Evolutionary conservation across 176 grass and related monocot genomes (phyloP).

Genomic region (Musa acuminata): DNA sequence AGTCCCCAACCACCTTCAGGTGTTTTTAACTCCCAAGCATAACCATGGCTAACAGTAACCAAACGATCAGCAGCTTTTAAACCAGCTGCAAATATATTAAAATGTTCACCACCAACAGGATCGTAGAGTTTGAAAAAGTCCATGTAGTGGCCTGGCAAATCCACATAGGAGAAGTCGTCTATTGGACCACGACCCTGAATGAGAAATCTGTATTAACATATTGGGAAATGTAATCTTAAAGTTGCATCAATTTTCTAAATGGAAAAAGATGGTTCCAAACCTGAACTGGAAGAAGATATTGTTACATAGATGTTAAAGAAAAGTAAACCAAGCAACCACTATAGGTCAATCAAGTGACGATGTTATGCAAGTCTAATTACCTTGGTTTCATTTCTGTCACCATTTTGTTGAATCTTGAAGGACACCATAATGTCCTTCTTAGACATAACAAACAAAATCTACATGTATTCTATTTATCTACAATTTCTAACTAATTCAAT

Average conservation of each 20-base stretch:
- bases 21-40: slow-evolving; percentile 90
- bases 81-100: slow-evolving; percentile 85
- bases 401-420: no score
- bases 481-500: no score
- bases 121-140: slow-evolving; percentile 70
- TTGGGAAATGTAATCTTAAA: background rate
- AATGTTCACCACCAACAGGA: slow-evolving; percentile 73
- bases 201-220: slow-evolving; percentile 18
- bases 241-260: background rate
- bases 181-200: slow-evolving; percentile 84
- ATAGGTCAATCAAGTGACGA: no score
- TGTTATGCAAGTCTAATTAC: no score
- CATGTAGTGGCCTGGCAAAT: slow-evolving; percentile 68
- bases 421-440: no score
- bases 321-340: no score
- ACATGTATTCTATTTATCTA: no score
- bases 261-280: background rate
- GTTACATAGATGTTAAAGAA: no score
- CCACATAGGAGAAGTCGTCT: slow-evolving; percentile 56
- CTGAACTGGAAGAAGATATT: no score
- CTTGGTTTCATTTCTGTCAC: no score
- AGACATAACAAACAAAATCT: no score
- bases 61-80: slow-evolving; percentile 77
- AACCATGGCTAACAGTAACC: slow-evolving; percentile 88
- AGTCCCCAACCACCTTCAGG: slow-evolving; percentile 85